Evolutionary conservation across 805 yeast genomes (phyloP), one percentile per base, ranked within the genome.

Genomic region (Metschnikowia baotianmanensis): DNA sequence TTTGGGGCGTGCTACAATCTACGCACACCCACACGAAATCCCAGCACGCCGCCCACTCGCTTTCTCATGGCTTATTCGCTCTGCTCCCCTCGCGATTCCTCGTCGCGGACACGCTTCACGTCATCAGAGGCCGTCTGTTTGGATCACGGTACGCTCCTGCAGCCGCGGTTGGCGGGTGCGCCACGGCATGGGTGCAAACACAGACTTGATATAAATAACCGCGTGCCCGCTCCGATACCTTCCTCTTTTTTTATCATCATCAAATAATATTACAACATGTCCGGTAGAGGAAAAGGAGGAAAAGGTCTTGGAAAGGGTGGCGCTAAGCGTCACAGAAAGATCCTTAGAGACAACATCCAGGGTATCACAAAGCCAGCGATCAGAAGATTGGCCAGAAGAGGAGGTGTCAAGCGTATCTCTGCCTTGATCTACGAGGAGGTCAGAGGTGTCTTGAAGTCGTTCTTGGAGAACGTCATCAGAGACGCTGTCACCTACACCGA

Each of bases 261-360:
- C 40, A 44, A 53, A 57, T 38, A 46, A 42, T 49, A 55, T 50
- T 38, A 36, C 56, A 77, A 53, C 67, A 88, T 89, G 96, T 88
- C 96, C 70, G 96, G 98, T 72, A 90, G 97, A 82, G 99, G 99
- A 67, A 91, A 91, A 87, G 98, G 98, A 69, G 99, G 98, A 69
- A 93, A 93, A 86, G 99, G 99, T 77, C 82, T 93, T 64, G 99
- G 99, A 67, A 93, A 93, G 79, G 98, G 97, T 77, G 99, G 99
- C 79, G 99, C 99, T 65, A 91, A 91, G 84, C 89, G 99, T 77
- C 99, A 91, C 89, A 88, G 98, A 83, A 90, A 90, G 88, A 87
- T 91, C 75, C 80, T 90, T 57, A 90, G 98, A 82, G 99, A 93
- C 75, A 91, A 91, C 91, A 91, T 91, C 59, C 97, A 90, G 77